Percentiles rank a stretch among this genome's conserved stretches.
phyloP scores from a whole-genome alignment of 2,329 filamentous ascomycete genomes.

The Rhynchosporium agropyri region DNA sequence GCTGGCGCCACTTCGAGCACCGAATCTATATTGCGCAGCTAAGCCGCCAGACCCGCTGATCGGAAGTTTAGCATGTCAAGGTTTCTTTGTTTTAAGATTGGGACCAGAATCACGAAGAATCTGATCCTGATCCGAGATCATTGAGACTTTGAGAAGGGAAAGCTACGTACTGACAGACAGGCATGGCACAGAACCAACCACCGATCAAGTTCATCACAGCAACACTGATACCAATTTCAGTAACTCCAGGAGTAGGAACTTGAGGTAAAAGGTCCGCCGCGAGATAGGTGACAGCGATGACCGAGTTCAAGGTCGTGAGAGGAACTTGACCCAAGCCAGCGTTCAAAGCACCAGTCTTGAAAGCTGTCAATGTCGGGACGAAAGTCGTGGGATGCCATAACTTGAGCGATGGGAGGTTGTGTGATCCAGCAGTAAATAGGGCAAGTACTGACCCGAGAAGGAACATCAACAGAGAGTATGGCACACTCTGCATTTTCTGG shows the following conservation, averaged over 20 bases:
- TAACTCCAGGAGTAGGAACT: conserved; percentile 69
- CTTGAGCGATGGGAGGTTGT: conserved; percentile 53
- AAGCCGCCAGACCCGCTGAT: conserved; percentile 75
- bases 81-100: no score
- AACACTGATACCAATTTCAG: conserved; percentile 79
- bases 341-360: conserved; percentile 58
- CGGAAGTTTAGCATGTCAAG: no score
- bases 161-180: conserved; percentile 69
- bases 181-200: conserved; percentile 95
- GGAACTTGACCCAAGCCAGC: conserved; percentile 76
- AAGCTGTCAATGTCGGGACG: conserved; percentile 49
- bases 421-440: conserved; percentile 46
- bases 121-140: no score
- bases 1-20: conserved; percentile 82
- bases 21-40: conserved; percentile 89
- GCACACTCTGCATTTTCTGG: conserved; percentile 65
- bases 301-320: conserved; percentile 88
- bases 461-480: conserved; percentile 78
- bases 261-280: conserved; percentile 75
- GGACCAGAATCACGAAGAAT: no score
- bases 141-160: no score
- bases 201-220: conserved; percentile 80
- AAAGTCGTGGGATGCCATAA: conserved; percentile 62
- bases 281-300: conserved; percentile 83
- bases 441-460: conserved; percentile 69